Percentiles rank a stretch among this genome's conserved stretches.
These are phyloP conservation scores for Starmerella bacillaris DNA, from an alignment of 805 yeast species.

Conservation along the genomic window DNA sequence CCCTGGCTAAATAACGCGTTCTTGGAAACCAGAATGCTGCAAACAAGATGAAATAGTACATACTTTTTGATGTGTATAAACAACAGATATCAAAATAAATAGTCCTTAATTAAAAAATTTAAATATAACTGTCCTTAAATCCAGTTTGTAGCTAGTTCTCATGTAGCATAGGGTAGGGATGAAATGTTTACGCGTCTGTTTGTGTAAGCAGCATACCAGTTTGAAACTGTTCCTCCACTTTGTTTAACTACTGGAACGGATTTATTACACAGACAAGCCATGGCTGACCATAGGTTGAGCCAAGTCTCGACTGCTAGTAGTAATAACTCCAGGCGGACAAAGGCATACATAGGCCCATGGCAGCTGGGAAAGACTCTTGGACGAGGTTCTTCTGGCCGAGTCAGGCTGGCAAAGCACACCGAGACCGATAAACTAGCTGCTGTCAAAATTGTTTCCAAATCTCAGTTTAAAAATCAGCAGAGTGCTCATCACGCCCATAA, in stretches of 20 bases:
- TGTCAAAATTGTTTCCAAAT: conserved; percentile 85
- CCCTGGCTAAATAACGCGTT: too few relatives aligned
- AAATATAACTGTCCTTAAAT: too few relatives aligned
- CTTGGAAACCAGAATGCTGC: too few relatives aligned
- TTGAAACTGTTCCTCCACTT: background rate
- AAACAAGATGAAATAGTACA: too few relatives aligned
- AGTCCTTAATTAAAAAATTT: too few relatives aligned
- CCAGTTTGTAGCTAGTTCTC: too few relatives aligned
- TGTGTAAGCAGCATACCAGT: conserved; percentile 1
- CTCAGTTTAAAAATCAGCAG: conserved; percentile 29
- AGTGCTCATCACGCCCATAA: conserved; percentile 9
- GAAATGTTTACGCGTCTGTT: too few relatives aligned
- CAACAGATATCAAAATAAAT: too few relatives aligned
- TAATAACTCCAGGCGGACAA: conserved; percentile 29
- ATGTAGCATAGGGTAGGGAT: too few relatives aligned
- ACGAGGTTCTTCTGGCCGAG: conserved; percentile 92
- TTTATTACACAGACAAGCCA: conserved; percentile 2
- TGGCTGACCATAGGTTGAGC: conserved; percentile 16
- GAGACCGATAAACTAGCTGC: conserved; percentile 83
- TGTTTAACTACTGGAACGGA: too few relatives aligned
- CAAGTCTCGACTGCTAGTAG: conserved; percentile 21
- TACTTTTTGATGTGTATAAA: too few relatives aligned
- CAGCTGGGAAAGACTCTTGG: conserved; percentile 86
- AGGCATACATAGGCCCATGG: conserved; percentile 83
- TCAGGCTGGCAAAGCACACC: conserved; percentile 73